Conservation (phyloP, 331 rosid species). For the Acacia concinna region DNA sequence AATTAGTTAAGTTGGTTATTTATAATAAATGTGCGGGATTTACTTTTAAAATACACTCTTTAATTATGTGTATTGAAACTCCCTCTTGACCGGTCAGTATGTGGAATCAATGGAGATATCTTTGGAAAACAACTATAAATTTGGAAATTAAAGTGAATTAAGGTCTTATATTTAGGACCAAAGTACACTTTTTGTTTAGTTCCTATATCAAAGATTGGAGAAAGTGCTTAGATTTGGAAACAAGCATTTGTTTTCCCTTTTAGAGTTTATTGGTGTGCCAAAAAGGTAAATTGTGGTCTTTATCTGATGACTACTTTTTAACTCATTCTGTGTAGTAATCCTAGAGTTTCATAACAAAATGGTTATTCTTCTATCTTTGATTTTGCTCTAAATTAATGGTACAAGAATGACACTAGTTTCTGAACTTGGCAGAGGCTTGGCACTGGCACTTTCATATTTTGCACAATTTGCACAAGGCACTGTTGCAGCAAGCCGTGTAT, state of each 20-base stretch:
- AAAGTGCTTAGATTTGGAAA: neutral
- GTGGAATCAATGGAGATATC: too few species aligned
- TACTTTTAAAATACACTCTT: too few species aligned
- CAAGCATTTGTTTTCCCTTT: neutral
- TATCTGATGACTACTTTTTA: neutral
- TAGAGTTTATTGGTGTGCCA: neutral
- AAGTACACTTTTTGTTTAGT: too few species aligned
- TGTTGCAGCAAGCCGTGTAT: conserved; percentile 82
- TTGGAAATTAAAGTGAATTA: too few species aligned
- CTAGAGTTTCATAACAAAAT: neutral
- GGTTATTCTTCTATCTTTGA: neutral
- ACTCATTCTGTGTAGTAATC: neutral
- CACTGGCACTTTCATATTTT: conserved; percentile 77
- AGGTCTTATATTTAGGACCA: too few species aligned
- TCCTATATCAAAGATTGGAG: too few species aligned
- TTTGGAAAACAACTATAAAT: too few species aligned
- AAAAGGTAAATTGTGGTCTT: neutral
- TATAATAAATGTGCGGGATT: too few species aligned
- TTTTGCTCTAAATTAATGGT: neutral
- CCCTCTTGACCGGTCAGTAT: too few species aligned
- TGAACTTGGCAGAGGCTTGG: conserved; percentile 66
- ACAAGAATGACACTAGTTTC: neutral
- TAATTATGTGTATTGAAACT: too few species aligned
- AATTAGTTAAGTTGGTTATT: too few species aligned
- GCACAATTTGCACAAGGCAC: conserved; percentile 92